Evolutionary conservation across 73 alveolate genomes (phyloP).

Genomic region (Diophrys sp.): DNA sequence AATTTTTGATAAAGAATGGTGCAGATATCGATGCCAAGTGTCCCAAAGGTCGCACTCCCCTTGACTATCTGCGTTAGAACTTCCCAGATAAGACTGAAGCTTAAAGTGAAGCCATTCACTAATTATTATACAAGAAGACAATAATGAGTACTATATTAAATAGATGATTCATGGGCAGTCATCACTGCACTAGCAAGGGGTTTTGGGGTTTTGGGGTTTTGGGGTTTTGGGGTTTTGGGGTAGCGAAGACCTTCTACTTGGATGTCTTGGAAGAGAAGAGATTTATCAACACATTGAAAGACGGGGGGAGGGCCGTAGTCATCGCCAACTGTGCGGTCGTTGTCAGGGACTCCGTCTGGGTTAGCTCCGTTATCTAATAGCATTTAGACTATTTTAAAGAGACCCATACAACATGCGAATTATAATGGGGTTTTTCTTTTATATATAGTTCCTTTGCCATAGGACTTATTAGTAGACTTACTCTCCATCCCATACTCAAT

Average conservation of each 20-base stretch:
- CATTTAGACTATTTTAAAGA: background rate
- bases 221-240: slow-evolving; percentile 5
- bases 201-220: slow-evolving; percentile 2
- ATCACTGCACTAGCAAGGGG: background rate
- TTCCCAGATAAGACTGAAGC: background rate
- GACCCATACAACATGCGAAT: background rate
- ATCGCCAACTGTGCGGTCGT: background rate
- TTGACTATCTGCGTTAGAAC: background rate
- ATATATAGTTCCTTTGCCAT: background rate
- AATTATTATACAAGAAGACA: background rate
- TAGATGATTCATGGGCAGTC: background rate
- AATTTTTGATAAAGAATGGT: slow-evolving; percentile 18
- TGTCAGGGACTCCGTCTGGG: background rate
- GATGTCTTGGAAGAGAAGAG: background rate
- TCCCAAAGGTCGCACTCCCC: background rate
- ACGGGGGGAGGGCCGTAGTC: background rate
- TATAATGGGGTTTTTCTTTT: background rate
- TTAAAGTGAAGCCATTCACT: background rate
- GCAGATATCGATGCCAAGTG: slow-evolving; percentile 24
- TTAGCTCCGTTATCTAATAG: background rate
- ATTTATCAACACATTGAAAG: background rate
- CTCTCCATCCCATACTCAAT: background rate
- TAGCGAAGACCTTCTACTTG: background rate
- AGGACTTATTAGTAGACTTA: background rate
- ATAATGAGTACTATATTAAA: background rate